phyloP scores from a whole-genome alignment of 2,329 filamentous ascomycete species.

The Lizonia empirigonia region DNA sequence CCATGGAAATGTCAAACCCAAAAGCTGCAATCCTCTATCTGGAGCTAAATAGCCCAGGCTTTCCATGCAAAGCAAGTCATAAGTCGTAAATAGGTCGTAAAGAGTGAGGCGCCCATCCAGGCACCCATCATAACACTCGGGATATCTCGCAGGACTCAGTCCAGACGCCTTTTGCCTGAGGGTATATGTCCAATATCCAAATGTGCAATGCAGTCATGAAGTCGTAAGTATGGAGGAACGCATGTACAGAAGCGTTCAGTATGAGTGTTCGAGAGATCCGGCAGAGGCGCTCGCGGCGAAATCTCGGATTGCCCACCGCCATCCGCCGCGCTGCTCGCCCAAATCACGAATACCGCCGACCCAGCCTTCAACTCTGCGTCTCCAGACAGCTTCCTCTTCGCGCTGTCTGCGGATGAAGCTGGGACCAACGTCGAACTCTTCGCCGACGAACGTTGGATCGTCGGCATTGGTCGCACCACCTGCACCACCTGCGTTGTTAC shows the following conservation, averaged over 20 bases:
- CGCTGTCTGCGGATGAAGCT: slow-evolving; percentile 88
- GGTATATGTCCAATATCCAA: slow-evolving; percentile 31
- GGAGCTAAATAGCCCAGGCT: slow-evolving; percentile 12
- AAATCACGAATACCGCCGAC: slow-evolving; percentile 62
- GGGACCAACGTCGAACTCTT: slow-evolving; percentile 97
- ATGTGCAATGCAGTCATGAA: slow-evolving; percentile 40
- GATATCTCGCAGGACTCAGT: slow-evolving; percentile 38
- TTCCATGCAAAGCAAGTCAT: slow-evolving; percentile 25
- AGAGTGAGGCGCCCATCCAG: slow-evolving; percentile 43
- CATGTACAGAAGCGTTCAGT: slow-evolving; percentile 22
- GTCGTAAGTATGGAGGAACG: slow-evolving; percentile 34
- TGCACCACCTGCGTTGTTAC: slow-evolving; percentile 28
- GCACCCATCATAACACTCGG: slow-evolving; percentile 45
- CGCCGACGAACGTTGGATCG: slow-evolving; percentile 67
- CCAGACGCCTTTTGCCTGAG: slow-evolving; percentile 36
- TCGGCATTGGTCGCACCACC: slow-evolving; percentile 29
- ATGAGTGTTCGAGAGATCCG: slow-evolving; percentile 23
- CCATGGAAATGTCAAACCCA: slow-evolving; percentile 10
- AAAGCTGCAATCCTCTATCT: slow-evolving; percentile 14
- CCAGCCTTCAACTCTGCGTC: slow-evolving; percentile 86
- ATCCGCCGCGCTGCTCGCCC: slow-evolving; percentile 56
- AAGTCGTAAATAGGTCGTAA: slow-evolving; percentile 43
- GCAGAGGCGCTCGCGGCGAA: slow-evolving; percentile 46
- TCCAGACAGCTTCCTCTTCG: slow-evolving; percentile 91
- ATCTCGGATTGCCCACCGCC: slow-evolving; percentile 75